These are phyloP conservation scores for Macadamia tetraphylla DNA, from an alignment of 164 flowering plant genomes.

Conservation along the genomic window DNA sequence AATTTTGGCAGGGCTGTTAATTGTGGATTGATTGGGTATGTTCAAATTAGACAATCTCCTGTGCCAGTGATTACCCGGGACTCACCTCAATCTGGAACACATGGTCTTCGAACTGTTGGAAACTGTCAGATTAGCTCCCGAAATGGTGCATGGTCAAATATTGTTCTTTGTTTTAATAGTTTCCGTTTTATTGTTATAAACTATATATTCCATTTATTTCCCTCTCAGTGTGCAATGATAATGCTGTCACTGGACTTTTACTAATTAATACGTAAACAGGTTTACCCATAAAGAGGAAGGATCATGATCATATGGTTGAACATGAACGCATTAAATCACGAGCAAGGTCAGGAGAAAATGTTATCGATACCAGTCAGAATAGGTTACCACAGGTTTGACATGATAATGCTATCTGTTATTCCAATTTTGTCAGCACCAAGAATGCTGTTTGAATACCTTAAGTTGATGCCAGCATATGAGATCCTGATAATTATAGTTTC, in stretches of 20 bases:
- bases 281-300: slow-evolving; percentile 37
- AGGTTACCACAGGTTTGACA: slow-evolving; percentile 29
- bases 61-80: slow-evolving; percentile 7
- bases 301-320: slow-evolving; percentile 15
- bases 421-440: neutral
- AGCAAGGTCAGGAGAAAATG: slow-evolving; percentile 15
- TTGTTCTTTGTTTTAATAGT: too few species aligned
- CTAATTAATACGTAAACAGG: too few species aligned
- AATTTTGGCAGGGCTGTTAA: slow-evolving; percentile 49
- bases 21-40: slow-evolving; percentile 53
- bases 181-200: too few species aligned
- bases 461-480: too few species aligned
- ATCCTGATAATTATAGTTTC: too few species aligned
- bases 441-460: neutral
- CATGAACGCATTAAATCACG: slow-evolving; percentile 25
- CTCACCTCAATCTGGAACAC: slow-evolving; percentile 10
- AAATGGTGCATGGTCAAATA: slow-evolving; percentile 15
- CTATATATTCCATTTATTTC: too few species aligned
- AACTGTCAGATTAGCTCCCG: slow-evolving; percentile 11
- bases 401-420: neutral
- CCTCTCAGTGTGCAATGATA: too few species aligned
- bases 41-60: slow-evolving; percentile 23
- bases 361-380: slow-evolving; percentile 7
- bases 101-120: slow-evolving; percentile 21
- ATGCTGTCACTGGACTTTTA: too few species aligned